Percentiles rank a stretch among this genome's conserved stretches.
Evolutionary conservation across 495 filamentous ascomycete genomes (phyloP).

Genomic region (Amorphotheca resinae): DNA sequence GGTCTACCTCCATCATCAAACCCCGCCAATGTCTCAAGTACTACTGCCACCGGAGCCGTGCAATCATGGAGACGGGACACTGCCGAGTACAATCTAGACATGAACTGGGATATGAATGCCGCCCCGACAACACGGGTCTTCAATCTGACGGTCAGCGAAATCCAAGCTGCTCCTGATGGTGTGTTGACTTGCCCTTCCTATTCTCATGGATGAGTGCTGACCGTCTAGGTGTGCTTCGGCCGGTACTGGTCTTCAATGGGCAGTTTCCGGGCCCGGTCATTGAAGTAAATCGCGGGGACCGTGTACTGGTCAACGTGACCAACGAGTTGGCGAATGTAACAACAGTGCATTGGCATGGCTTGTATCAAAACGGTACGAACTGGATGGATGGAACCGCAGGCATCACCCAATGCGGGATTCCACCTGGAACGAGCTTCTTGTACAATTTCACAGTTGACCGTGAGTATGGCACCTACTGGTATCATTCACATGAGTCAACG

Average conservation of each 20-base stretch:
- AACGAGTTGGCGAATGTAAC: constrained; percentile 58
- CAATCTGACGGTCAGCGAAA: constrained; percentile 30
- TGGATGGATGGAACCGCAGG: constrained; percentile 51
- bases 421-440: constrained; percentile 30
- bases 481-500: constrained; percentile 47
- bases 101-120: constrained; percentile 29
- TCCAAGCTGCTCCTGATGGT: constrained; percentile 28
- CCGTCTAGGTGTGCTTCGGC: constrained; percentile 25
- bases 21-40: neutral
- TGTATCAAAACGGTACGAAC: constrained; percentile 50
- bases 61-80: constrained; percentile 19
- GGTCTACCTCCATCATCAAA: neutral
- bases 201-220: neutral
- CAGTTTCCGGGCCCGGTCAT: constrained; percentile 64
- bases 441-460: constrained; percentile 42
- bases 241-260: constrained; percentile 65
- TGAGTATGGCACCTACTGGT: constrained; percentile 67
- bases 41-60: neutral
- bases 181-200: neutral
- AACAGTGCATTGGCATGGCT: constrained; percentile 52
- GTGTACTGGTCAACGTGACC: constrained; percentile 52
- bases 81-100: constrained; percentile 29
- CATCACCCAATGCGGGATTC: constrained; percentile 42
- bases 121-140: constrained; percentile 29
- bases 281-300: constrained; percentile 56